A percentile compares a stretch with the other conserved stretches of the same genome.
phyloP scores from a whole-genome alignment of 2,329 filamentous ascomycete species.

The Diaporthe sp. region DNA sequence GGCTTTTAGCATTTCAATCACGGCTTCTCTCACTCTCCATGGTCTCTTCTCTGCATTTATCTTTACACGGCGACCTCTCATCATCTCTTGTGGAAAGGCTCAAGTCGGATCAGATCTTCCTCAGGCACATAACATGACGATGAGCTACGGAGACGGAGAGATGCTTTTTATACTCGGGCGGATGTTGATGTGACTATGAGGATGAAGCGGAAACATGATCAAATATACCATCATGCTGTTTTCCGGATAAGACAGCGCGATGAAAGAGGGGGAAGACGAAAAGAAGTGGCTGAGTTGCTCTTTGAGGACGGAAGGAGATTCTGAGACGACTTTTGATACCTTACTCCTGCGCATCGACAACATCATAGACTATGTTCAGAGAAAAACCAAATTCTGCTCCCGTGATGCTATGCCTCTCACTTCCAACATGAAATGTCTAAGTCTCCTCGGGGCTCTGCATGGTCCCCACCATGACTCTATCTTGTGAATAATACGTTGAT shows the following conservation, averaged over 20 bases:
- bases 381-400: slow-evolving; percentile 30
- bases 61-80: slow-evolving; percentile 16
- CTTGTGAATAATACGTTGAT: neutral
- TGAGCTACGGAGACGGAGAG: slow-evolving; percentile 16
- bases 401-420: neutral
- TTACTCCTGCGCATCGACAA: slow-evolving; percentile 29
- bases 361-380: slow-evolving; percentile 37
- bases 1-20: slow-evolving; percentile 35
- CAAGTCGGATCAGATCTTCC: slow-evolving; percentile 19
- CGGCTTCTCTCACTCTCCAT: slow-evolving; percentile 28
- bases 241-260: slow-evolving; percentile 12
- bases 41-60: slow-evolving; percentile 31
- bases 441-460: neutral
- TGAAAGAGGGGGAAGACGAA: slow-evolving; percentile 4
- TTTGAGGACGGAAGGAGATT: slow-evolving; percentile 4
- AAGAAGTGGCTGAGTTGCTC: slow-evolving; percentile 20
- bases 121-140: slow-evolving; percentile 35
- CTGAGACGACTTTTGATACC: slow-evolving; percentile 28
- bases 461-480: neutral
- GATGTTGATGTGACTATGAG: slow-evolving; percentile 31
- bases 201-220: slow-evolving; percentile 22
- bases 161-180: slow-evolving; percentile 35
- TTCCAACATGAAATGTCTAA: neutral
- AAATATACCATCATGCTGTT: slow-evolving; percentile 23
- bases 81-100: slow-evolving; percentile 17